Conservation (phyloP, 306 rosid genomes). For the Rosa rugosa region DNA sequence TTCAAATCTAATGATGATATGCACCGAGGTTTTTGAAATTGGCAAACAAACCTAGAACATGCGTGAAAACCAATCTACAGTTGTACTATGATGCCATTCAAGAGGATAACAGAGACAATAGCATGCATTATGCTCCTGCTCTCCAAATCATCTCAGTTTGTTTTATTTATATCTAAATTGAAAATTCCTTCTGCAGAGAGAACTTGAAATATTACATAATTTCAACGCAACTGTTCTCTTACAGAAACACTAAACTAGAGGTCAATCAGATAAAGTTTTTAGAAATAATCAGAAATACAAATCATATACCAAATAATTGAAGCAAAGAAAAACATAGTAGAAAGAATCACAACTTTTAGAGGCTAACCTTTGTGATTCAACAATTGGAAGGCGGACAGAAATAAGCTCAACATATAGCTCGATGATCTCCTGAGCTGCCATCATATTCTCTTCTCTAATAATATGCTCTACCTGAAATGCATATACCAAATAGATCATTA, state of each 20-base stretch:
- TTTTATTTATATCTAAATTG: background rate
- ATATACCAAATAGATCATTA: background rate
- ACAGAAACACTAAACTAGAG: background rate
- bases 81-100: background rate
- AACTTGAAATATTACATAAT: background rate
- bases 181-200: background rate
- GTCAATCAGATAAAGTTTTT: background rate
- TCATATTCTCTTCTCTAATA: conserved; percentile 93
- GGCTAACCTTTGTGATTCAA: conserved; percentile 78
- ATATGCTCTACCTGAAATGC: conserved; percentile 86
- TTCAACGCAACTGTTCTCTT: background rate
- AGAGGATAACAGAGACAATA: background rate
- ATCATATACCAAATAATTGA: background rate
- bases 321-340: conserved; percentile 3
- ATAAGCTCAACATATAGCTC: conserved; percentile 87
- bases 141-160: background rate
- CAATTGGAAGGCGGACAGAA: conserved; percentile 81
- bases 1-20: background rate
- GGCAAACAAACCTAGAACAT: background rate
- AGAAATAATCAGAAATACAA: background rate
- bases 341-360: background rate
- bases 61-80: background rate
- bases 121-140: background rate
- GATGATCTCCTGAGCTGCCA: conserved; percentile 95
- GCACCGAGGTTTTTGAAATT: background rate